phyloP scores from a whole-genome alignment of 129 eudicot species.

The Saussurea involucrata region DNA sequence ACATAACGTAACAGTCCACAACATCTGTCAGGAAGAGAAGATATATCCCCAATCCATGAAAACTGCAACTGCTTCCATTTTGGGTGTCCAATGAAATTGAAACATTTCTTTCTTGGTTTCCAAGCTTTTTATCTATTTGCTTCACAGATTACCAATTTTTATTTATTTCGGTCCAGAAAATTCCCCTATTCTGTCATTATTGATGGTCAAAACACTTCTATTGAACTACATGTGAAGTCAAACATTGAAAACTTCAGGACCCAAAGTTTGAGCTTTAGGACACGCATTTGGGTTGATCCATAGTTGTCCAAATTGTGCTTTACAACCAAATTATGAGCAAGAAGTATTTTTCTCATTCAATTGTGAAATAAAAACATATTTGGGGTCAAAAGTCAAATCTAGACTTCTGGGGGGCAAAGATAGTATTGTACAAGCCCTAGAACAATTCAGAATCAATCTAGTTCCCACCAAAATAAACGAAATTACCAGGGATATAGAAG shows the following conservation, averaged over 20 bases:
- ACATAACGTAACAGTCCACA: not conserved
- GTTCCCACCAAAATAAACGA: not conserved
- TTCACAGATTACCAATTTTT: not conserved
- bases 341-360: not conserved
- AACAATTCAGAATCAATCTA: constrained; percentile 1
- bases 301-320: not conserved
- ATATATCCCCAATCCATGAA: not conserved
- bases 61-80: not conserved
- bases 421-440: constrained; percentile 19
- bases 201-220: not conserved
- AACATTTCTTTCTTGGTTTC: too few species aligned
- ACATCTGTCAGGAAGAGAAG: not conserved
- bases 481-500: constrained; percentile 11
- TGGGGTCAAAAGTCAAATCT: constrained; percentile 11
- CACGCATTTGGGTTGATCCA: not conserved
- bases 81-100: not conserved
- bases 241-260: not conserved
- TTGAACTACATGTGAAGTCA: not conserved
- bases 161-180: not conserved
- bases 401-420: not conserved
- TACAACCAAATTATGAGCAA: not conserved
- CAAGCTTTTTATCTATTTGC: not conserved
- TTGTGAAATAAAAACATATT: not conserved
- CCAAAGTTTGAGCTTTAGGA: not conserved
- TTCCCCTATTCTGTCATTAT: not conserved